Evolutionary conservation across 2,329 filamentous ascomycete species (phyloP), one percentile per base, ranked within the genome.

Genomic region (Botrytis porri): DNA sequence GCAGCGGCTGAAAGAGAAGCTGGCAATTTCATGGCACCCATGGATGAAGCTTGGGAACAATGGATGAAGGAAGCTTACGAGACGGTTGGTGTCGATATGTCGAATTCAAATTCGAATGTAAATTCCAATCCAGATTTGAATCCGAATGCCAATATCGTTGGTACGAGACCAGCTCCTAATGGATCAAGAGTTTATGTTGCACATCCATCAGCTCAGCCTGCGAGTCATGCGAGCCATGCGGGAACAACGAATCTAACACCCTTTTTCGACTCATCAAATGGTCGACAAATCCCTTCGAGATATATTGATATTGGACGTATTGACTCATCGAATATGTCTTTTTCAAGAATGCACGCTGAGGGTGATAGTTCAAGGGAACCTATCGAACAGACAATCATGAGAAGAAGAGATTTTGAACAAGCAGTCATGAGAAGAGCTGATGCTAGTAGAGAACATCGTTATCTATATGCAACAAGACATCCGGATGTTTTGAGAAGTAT

Each of bases 41-140:
- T 93, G 76, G 90, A 93, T 78, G 89, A 91, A 75, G 90, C 91
- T 77, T 93, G 89, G 90, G 91, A 93, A 81, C 89, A 92, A 80
- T 93, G 90, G 88, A 83, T 93, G 74, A 93, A 93, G 81, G 89
- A 90, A 77, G 89, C 88, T 61, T 87, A 91, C 66, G 90, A 93
- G 78, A 85, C 87, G 9, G 90, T 90, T 74, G 84, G 87, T 72
- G 82, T 89, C 54, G 83, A 85, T 29, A 83, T 84, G 67, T 79
- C 87, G 39, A 84, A 74, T 76, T 80, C 69, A 76, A 80, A 70
- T 18, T 61, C 69, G 32, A 79, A 77, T 22, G 78, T 79, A 22
- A 76, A 78, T 75, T 78, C 80, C 43, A 79, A 80, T 76, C 80
- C 69, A 76, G 80, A 70, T 18, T 61, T 72, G 32, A 79, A 77